Evolutionary conservation across 441 rosid species (phyloP), one percentile per base, ranked within the genome.

Genomic region (Hura crepitans): DNA sequence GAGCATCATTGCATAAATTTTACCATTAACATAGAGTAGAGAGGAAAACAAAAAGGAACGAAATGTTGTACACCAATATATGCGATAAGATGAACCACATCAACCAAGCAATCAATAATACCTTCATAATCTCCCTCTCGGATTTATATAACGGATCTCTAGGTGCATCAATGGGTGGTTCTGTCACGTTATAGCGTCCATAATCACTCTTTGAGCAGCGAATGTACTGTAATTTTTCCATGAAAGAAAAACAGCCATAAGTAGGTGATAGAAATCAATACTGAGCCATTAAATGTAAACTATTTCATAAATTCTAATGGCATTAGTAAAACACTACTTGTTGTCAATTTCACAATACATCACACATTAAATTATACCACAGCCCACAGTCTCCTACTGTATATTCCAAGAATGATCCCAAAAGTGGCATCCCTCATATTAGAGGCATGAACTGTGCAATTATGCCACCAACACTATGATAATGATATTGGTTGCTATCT

Each of bases 151-250:
- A 62, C 66, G 98, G 98, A 79, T 89, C 98, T 27, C 98, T 80
- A 42, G 89, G 93, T 35, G 95, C 93, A 79, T 87, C 96, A 49
- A 91, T 87, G 15, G 96, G 96, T 23, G 97, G 98, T 74, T 93
- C 97, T 11, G 93, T 88, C 64, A 88, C 89, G 74, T 91, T 87
- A 81, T 91, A 88, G 68, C 90, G 80, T 69, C 93, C 96, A 69
- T 86, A 91, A 64, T 93, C 97, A 75, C 91, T 91, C 86, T 70
- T 75, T 39, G 87, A 93, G 74, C 96, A 93, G n/a, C 96, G 92
- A 70, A 93, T 93, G 75, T 85, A 91, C 97, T 93, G 87, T 42
- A 70, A 74, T 74, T 72, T 46, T 28, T 63, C 75, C 78, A 37
- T 12, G 42, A 74, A 3, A 30, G 35, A 69, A 42, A 39, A 60